These are phyloP conservation scores for Amphibolis antarctica DNA, from an alignment of 106 monocot species.

Conservation along the genomic window DNA sequence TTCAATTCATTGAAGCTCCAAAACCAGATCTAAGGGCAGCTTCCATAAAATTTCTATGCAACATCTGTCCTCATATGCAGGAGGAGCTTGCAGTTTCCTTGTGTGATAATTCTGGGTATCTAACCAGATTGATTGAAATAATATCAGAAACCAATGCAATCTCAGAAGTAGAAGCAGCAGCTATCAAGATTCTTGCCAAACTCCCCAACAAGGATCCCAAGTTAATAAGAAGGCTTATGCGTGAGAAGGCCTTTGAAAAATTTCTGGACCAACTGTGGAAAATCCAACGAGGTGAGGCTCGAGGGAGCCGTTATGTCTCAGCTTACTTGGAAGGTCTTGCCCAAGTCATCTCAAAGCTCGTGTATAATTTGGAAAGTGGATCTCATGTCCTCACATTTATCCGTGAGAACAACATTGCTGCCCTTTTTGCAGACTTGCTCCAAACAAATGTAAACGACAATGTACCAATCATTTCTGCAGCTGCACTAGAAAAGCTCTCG, in stretches of 20 bases:
- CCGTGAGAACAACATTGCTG: constrained; percentile 43
- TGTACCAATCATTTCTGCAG: constrained; percentile 50
- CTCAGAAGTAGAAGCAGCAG: constrained; percentile 80
- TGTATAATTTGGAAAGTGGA: constrained; percentile 38
- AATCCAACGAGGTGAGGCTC: constrained; percentile 42
- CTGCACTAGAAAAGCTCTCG: constrained; percentile 67
- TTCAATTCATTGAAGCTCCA: constrained; percentile 80
- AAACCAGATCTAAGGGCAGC: constrained; percentile 64
- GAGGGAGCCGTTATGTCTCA: constrained; percentile 43
- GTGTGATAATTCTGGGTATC: constrained; percentile 38
- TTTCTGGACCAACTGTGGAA: constrained; percentile 35
- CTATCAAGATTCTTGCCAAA: constrained; percentile 53
- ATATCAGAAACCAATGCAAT: constrained; percentile 44
- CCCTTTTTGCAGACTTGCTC: constrained; percentile 55
- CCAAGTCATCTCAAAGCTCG: constrained; percentile 51
- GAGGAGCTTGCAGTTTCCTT: constrained; percentile 68
- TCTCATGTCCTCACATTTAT: constrained; percentile 27
- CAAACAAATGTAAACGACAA: constrained; percentile 60
- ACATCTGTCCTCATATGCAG: constrained; percentile 66
- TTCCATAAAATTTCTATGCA: constrained; percentile 65
- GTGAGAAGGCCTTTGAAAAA: constrained; percentile 45
- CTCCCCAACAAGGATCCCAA: constrained; percentile 55
- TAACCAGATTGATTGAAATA: constrained; percentile 43
- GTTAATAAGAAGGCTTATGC: constrained; percentile 44
- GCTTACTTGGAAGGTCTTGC: constrained; percentile 66